Conservation (phyloP, 2,329 filamentous ascomycete genomes). For the Aspergillus quadrilineatus region DNA sequence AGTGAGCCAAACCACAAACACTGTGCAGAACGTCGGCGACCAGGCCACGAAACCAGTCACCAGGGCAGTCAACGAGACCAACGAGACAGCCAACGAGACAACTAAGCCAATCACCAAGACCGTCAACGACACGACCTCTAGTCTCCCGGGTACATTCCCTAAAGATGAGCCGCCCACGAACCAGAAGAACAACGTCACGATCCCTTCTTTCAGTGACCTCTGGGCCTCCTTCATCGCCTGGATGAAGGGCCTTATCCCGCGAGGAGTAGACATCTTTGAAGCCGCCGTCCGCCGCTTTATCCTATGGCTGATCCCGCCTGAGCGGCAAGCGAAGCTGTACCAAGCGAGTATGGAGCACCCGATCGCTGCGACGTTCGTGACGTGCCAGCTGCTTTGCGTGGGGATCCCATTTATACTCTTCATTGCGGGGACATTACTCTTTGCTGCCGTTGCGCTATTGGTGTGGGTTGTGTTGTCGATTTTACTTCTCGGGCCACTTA, state of each 20-base stretch:
- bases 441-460: slow-evolving; percentile 32
- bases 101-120: neutral
- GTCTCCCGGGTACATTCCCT: slow-evolving; percentile 5
- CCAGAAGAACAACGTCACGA: slow-evolving; percentile 7
- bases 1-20: neutral
- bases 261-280: slow-evolving; percentile 30
- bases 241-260: slow-evolving; percentile 16
- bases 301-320: slow-evolving; percentile 26
- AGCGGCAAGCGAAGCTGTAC: slow-evolving; percentile 30
- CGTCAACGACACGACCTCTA: neutral
- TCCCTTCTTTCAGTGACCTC: slow-evolving; percentile 2
- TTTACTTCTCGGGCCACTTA: slow-evolving; percentile 32
- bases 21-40: neutral
- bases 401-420: slow-evolving; percentile 37
- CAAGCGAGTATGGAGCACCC: slow-evolving; percentile 30
- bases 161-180: slow-evolving; percentile 2
- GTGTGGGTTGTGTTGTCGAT: slow-evolving; percentile 33
- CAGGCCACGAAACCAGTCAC: slow-evolving; percentile 7
- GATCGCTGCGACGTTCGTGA: slow-evolving; percentile 32
- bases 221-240: slow-evolving; percentile 1
- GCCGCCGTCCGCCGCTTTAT: slow-evolving; percentile 25
- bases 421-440: slow-evolving; percentile 32
- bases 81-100: neutral
- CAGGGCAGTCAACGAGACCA: neutral
- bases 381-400: slow-evolving; percentile 36